Percentiles rank a stretch among this genome's conserved stretches.
Evolutionary conservation across 768 basidiomycete genomes (phyloP).

Genomic region (Trametes cubensis): DNA sequence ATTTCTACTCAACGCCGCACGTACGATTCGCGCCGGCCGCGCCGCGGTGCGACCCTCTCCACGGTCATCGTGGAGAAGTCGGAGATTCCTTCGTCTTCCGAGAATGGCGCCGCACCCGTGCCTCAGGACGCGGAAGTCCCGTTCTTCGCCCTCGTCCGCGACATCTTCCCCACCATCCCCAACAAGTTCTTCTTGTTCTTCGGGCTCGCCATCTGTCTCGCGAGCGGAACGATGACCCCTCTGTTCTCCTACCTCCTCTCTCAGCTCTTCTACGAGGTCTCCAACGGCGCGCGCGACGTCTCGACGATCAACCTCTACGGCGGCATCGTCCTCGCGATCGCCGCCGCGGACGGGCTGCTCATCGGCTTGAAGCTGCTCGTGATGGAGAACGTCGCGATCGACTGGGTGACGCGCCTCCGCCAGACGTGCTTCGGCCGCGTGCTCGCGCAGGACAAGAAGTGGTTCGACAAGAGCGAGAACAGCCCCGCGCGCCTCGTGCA

Average conservation of each 20-base stretch:
- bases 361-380: slow-evolving; percentile 76
- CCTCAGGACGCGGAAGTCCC: slow-evolving; percentile 30
- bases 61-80: slow-evolving; percentile 30
- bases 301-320: slow-evolving; percentile 69
- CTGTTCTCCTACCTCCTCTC: slow-evolving; percentile 91
- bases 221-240: slow-evolving; percentile 85
- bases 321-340: slow-evolving; percentile 70
- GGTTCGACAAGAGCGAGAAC: slow-evolving; percentile 77
- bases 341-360: slow-evolving; percentile 75
- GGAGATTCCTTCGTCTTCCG: slow-evolving; percentile 30
- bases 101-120: slow-evolving; percentile 22
- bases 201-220: slow-evolving; percentile 69
- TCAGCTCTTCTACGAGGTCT: slow-evolving; percentile 74
- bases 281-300: slow-evolving; percentile 65
- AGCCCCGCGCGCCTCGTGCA: slow-evolving; percentile 66
- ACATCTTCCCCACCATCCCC: slow-evolving; percentile 72
- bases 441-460: slow-evolving; percentile 80
- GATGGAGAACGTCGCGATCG: slow-evolving; percentile 74
- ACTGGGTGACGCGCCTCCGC: slow-evolving; percentile 75
- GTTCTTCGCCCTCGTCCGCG: slow-evolving; percentile 53
- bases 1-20: slow-evolving; percentile 34
- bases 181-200: slow-evolving; percentile 68
- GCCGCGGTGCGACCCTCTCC: slow-evolving; percentile 30
- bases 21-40: slow-evolving; percentile 34
- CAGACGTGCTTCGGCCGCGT: slow-evolving; percentile 56